phyloP scores from a whole-genome alignment of 2,329 filamentous ascomycete genomes.

The Sclerotinia glacialis region DNA sequence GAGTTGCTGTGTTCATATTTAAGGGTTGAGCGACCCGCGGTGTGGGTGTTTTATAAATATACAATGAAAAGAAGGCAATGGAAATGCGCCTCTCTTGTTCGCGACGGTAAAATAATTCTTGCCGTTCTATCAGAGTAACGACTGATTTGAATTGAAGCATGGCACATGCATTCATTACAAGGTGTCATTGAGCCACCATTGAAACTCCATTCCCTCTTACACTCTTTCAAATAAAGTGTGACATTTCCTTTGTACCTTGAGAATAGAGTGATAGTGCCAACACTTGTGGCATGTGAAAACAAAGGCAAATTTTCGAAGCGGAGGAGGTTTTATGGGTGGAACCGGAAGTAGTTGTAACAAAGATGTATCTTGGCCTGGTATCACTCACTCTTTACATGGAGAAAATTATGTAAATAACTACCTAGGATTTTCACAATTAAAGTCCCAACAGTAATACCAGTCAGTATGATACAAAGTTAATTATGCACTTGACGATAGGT shows the following conservation, averaged over 20 bases:
- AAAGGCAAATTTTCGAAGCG: not conserved
- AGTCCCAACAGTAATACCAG: not conserved
- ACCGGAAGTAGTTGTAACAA: not conserved
- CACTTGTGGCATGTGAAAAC: conserved; percentile 1
- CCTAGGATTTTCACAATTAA: not conserved
- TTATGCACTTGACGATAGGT: not conserved
- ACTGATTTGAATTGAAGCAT: not conserved
- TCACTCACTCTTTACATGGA: not conserved
- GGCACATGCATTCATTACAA: too few relatives aligned
- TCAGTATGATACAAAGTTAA: conserved; percentile 9
- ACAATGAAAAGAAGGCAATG: not conserved
- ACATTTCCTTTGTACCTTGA: not conserved
- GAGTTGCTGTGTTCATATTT: not conserved
- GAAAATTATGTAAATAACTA: not conserved
- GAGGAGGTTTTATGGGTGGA: not conserved
- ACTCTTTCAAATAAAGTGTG: not conserved
- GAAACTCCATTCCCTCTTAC: not conserved
- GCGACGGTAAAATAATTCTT: not conserved
- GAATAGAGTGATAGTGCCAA: not conserved
- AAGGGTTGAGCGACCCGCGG: not conserved
- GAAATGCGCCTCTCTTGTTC: not conserved
- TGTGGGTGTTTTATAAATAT: not conserved
- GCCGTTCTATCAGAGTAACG: not conserved
- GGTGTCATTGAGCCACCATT: too few relatives aligned
- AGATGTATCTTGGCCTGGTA: not conserved